phyloP scores from a whole-genome alignment of 192 early-diverging fungal species.

The Geranomyces variabilis region DNA sequence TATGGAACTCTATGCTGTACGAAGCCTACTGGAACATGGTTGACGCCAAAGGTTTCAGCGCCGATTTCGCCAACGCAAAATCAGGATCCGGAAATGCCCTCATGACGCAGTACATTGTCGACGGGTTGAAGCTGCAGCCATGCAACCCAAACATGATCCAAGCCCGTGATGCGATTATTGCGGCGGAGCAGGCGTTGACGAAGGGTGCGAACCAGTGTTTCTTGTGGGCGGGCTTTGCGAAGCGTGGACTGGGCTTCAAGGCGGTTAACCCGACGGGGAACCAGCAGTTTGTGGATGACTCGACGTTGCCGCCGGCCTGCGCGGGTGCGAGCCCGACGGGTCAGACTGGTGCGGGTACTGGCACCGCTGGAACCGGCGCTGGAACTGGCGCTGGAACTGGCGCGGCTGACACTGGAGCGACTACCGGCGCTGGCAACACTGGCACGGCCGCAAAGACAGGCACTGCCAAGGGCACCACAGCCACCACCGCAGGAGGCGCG shows the following conservation, averaged over 20 bases:
- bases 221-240: conserved; percentile 65
- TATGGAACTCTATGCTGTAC: conserved; percentile 67
- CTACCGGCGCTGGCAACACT: neutral
- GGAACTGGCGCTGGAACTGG: neutral
- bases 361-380: neutral
- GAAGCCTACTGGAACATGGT: conserved; percentile 66
- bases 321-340: neutral
- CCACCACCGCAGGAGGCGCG: neutral
- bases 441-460: neutral
- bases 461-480: neutral
- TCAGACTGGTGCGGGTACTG: neutral
- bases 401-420: neutral
- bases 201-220: conserved; percentile 57
- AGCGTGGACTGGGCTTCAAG: conserved; percentile 60
- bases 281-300: conserved; percentile 21
- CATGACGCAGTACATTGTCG: conserved; percentile 58
- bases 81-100: conserved; percentile 51
- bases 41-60: conserved; percentile 34
- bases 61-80: conserved; percentile 22
- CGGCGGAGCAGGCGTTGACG: conserved; percentile 54
- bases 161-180: conserved; percentile 65
- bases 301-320: conserved; percentile 22
- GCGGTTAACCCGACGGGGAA: conserved; percentile 30
- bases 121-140: conserved; percentile 67
- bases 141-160: conserved; percentile 67